These are phyloP conservation scores for Lippia alba DNA, from an alignment of 305 asterid species.

Conservation along the genomic window DNA sequence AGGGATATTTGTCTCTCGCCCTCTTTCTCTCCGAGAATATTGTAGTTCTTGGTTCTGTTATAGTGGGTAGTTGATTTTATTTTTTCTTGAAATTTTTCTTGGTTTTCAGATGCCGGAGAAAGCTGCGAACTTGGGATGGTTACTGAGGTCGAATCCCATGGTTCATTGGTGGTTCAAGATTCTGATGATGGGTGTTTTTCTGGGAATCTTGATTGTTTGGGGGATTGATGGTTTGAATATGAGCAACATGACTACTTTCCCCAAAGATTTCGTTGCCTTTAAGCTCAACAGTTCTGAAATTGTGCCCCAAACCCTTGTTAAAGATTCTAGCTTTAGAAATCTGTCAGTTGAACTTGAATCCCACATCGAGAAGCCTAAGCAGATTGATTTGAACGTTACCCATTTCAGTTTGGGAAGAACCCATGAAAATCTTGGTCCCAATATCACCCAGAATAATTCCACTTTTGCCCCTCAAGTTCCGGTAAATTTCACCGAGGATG, in stretches of 20 bases:
- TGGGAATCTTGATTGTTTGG: constrained; percentile 76
- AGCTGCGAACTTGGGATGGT: constrained; percentile 62
- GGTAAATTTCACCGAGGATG: constrained; percentile 25
- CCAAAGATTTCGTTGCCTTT: constrained; percentile 49
- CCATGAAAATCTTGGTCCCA: constrained; percentile 39
- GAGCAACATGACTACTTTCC: constrained; percentile 33
- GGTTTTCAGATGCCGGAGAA: constrained; percentile 65
- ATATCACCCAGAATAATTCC: constrained; percentile 27
- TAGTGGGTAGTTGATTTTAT: constrained; percentile 1
- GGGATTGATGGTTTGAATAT: constrained; percentile 58
- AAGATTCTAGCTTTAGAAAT: constrained; percentile 54
- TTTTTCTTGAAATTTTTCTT: constrained; percentile 10
- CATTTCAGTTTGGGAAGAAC: constrained; percentile 40
- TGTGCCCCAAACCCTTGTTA: constrained; percentile 17
- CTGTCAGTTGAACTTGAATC: constrained; percentile 37
- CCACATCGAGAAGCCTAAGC: constrained; percentile 23
- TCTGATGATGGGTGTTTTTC: constrained; percentile 57
- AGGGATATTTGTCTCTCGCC: background rate
- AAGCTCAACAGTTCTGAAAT: constrained; percentile 44
- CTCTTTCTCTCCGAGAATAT: constrained; percentile 1
- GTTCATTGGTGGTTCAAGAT: constrained; percentile 79
- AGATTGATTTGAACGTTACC: constrained; percentile 44
- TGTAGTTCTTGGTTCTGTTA: background rate
- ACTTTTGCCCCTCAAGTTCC: constrained; percentile 37
- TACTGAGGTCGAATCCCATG: constrained; percentile 55